Base-by-base conservation (phyloP, 805 yeast species). In the Cyberlindnera xylosilytica region DNA sequence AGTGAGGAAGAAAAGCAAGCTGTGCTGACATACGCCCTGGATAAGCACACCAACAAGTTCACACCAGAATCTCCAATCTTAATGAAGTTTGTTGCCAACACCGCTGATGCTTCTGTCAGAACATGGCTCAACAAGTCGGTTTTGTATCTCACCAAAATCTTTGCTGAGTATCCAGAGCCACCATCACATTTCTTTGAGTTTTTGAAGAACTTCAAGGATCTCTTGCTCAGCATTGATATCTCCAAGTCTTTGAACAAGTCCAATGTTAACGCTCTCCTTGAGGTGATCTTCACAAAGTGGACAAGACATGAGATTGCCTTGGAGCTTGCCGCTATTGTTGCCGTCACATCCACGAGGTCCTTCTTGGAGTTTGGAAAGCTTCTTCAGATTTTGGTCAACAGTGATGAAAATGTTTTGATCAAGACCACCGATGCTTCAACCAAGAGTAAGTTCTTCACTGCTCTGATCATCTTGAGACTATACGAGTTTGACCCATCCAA, bases 301-400 rank as follows among this genome's bases (percentile, higher is more conserved):
- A 54, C 76, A 1, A 48, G 51, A 12, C 50, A 69, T 20, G 59
- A 53, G 2, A 44, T 46, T 0, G 67, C 76, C n/a, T 53, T 86
- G 50, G 66, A 71, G 31, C 76, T 81, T 53, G 64, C 68, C 3
- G 50, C 64, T 30, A 46, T 76, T 1, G 16, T 70, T 7, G 53
- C 79, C 13, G 44, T 70, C 30, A 51, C 68, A 2, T 72, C 72
- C 2, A 52, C 62, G 1, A 63, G 58, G 30, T 60, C 58, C 20
- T 54, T 52, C 16, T 62, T 73, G 36, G 72, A 76, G 20, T 68
- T 61, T 50, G 70, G 68, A 16, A 82, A 73, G 51, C 66, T 79
- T 35, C 60, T 88, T 10, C 95, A 87, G 53, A 70, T 85, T 9
- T 66, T 83, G 28, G 50, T 84, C 17, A 80, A 76, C 56, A 81